Base-by-base conservation (phyloP, 441 rosid species). In the Breynia disticha region DNA sequence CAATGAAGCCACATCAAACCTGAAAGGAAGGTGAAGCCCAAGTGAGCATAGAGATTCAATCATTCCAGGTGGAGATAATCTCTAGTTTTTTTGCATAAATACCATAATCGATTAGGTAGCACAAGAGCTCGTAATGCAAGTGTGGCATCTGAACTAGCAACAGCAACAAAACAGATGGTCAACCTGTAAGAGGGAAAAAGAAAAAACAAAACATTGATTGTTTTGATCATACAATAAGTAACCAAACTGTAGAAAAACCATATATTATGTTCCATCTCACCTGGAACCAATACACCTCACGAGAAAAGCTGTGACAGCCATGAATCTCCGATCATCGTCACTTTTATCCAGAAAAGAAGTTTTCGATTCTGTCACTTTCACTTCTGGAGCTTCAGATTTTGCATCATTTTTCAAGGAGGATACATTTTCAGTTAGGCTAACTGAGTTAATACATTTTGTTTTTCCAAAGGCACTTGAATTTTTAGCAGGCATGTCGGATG, bases 271-370 rank as follows among this genome's bases (percentile, higher is more conserved):
- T 11, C 42, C 52, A 44, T 67, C 76, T 70, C 54, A 86, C 97
- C 95, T 79, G 71, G 93, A 89, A 66, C 83, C 83, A 59, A 66
- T 54, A 69, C 70, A 63, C 76, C 73, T 89, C 53, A 86, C 93
- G 54, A 86, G 88, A 81, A 93, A 93, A 45, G 94, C 83, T 50
- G 97, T 89, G 62, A 90, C 87, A 18, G 96, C 93, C 54, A 93
- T 73, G 76, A 86, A 84, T 84, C 99, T 84, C 95, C 95, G 86
- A 67, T 89, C 99, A 73, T 89, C 95, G 72, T 86, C 96, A 67
- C 53, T 66, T 45, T 64, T 81, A 64, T 76, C 81, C 54, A 57
- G 67, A 66, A 19, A 60, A 56, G 38, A 59, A 55, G n/a, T 21
- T 71, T 69, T 62, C 47, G 67, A 54, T 3, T 67, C 61, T 15